These are phyloP conservation scores for Plantago rigida DNA, from an alignment of 305 asterid species.

Conservation along the genomic window DNA sequence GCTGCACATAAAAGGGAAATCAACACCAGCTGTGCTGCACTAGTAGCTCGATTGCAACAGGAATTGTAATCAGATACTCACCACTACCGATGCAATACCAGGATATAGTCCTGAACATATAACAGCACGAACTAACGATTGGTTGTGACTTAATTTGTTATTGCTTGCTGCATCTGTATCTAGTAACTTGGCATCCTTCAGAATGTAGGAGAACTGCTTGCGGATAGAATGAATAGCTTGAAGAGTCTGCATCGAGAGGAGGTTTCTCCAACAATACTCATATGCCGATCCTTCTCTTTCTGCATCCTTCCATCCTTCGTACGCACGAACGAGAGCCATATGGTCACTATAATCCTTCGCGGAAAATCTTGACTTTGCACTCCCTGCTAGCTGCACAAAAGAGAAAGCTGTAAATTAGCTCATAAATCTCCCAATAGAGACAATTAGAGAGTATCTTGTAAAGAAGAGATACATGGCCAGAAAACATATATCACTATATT, in stretches of 20 bases:
- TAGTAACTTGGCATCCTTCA: conserved; percentile 79
- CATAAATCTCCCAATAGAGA: conserved; percentile 14
- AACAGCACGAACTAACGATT: conserved; percentile 89
- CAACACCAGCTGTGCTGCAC: conserved; percentile 15
- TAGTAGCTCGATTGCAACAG: conserved; percentile 19
- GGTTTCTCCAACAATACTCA: conserved; percentile 95
- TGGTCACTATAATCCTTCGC: conserved; percentile 99
- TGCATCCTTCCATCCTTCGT: conserved; percentile 99
- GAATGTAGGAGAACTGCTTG: conserved; percentile 78
- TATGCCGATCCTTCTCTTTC: conserved; percentile 96
- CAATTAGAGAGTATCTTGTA: not conserved
- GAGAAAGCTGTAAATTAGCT: conserved; percentile 24
- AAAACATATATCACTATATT: too few relatives aligned
- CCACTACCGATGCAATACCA: conserved; percentile 92
- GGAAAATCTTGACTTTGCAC: conserved; percentile 91
- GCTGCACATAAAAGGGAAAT: conserved; percentile 45
- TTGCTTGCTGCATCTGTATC: conserved; percentile 53
- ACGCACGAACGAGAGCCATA: conserved; percentile 99
- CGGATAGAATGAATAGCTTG: conserved; percentile 96
- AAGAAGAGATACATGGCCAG: too few relatives aligned
- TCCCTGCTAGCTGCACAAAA: conserved; percentile 71
- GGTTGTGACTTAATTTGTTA: conserved; percentile 83
- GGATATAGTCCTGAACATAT: conserved; percentile 96
- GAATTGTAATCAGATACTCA: conserved; percentile 31
- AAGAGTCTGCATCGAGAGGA: conserved; percentile 90